These are phyloP conservation scores for Penicillium atrosanguineum DNA, from an alignment of 495 filamentous ascomycete species.

Conservation along the genomic window DNA sequence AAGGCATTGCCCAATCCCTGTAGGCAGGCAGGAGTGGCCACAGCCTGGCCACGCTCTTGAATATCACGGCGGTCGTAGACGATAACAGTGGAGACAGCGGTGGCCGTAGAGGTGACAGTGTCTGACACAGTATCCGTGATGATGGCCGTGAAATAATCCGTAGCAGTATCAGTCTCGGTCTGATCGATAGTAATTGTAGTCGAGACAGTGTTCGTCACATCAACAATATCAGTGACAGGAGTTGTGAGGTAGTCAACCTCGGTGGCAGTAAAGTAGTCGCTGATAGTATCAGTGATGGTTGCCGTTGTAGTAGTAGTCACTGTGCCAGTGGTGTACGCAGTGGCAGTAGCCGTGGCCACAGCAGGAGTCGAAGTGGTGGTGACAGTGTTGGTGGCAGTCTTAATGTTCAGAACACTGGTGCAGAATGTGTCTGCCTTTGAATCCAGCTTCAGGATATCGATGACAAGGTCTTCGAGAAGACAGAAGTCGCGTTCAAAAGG, in stretches of 20 bases:
- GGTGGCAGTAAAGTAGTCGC: neutral
- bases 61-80: neutral
- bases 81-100: neutral
- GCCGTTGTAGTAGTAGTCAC: neutral
- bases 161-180: conserved; percentile 2
- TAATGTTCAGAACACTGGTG: neutral
- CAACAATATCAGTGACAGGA: neutral
- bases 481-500: neutral
- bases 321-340: neutral
- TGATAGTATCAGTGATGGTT: neutral
- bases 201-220: conserved; percentile 1
- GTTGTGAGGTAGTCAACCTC: neutral
- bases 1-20: no score
- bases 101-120: neutral
- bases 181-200: neutral
- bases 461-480: neutral
- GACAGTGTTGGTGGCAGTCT: neutral
- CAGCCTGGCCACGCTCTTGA: no score
- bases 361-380: neutral
- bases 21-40: no score
- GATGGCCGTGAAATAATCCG: neutral
- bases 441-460: neutral
- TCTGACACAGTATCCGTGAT: neutral
- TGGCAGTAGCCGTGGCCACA: neutral
- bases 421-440: conserved; percentile 1